Percentiles rank a stretch among this genome's conserved stretches.
These are phyloP conservation scores for Microcos paniculata DNA, from an alignment of 345 rosid genomes.

Conservation along the genomic window DNA sequence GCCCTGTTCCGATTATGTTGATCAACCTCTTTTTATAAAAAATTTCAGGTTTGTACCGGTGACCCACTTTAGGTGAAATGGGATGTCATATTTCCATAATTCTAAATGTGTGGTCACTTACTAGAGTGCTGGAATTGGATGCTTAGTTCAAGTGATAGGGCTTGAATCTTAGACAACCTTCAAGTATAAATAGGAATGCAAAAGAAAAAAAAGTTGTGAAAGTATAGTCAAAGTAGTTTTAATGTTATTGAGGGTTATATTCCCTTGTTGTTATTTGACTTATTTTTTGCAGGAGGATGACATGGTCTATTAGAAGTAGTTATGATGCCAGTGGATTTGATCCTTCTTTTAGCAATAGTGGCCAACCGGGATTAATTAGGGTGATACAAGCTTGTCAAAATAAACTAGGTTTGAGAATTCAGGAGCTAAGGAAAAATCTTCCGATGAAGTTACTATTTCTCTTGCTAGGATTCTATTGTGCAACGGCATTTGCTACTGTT, in stretches of 20 bases:
- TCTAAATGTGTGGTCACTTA: no score
- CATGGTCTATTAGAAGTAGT: slow-evolving; percentile 58
- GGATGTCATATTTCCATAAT: background rate
- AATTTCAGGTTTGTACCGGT: background rate
- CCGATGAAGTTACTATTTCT: slow-evolving; percentile 76
- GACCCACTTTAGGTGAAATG: background rate
- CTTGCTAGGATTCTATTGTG: slow-evolving; percentile 87
- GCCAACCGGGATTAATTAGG: slow-evolving; percentile 61
- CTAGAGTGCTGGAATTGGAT: no score
- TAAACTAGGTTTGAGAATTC: slow-evolving; percentile 50
- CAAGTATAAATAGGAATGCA: no score
- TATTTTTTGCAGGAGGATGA: slow-evolving; percentile 52
- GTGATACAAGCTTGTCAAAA: slow-evolving; percentile 54
- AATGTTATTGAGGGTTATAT: background rate
- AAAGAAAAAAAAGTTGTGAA: no score
- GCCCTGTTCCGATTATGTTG: background rate
- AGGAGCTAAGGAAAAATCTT: slow-evolving; percentile 60
- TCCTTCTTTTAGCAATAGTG: slow-evolving; percentile 51
- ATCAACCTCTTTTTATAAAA: background rate
- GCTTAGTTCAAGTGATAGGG: no score
- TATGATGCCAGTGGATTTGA: slow-evolving; percentile 49
- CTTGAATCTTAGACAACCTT: no score
- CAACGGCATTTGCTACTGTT: slow-evolving; percentile 76
- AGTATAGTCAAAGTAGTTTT: no score
- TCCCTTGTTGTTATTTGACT: background rate